These are phyloP conservation scores for Cladophialophora yegresii DNA, from an alignment of 2,329 filamentous ascomycete species.

Conservation along the genomic window DNA sequence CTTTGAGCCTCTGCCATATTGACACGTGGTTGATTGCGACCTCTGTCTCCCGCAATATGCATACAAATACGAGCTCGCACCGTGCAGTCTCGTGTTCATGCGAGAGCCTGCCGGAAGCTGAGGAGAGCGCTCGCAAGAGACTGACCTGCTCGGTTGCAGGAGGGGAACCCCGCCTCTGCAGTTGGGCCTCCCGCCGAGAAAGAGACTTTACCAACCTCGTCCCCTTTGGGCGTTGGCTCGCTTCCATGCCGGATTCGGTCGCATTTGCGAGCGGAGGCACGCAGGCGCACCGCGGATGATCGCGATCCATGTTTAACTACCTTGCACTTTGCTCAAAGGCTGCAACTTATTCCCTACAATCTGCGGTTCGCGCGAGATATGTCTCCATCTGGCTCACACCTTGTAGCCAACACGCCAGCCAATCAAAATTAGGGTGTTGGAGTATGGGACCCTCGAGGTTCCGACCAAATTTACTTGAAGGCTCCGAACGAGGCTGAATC, in stretches of 20 bases:
- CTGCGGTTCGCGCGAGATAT: neutral
- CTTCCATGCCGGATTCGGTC: constrained; percentile 8
- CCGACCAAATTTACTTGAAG: neutral
- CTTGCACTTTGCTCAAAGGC: neutral
- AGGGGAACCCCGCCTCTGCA: constrained; percentile 10
- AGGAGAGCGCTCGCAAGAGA: neutral
- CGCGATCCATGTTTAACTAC: neutral
- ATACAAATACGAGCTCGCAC: constrained; percentile 22
- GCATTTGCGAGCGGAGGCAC: neutral
- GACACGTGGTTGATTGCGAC: constrained; percentile 24
- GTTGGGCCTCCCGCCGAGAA: constrained; percentile 28
- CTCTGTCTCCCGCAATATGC: constrained; percentile 13
- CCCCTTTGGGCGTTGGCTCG: neutral
- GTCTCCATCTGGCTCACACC: neutral
- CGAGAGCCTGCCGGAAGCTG: neutral
- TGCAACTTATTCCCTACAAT: neutral
- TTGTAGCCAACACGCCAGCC: neutral
- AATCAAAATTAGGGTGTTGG: neutral
- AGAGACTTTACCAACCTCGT: neutral
- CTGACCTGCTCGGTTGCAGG: neutral
- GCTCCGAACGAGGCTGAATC: constrained; percentile 6
- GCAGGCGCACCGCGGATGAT: constrained; percentile 5
- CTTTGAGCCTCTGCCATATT: constrained; percentile 15
- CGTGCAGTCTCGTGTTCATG: constrained; percentile 19
- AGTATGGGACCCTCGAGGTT: neutral